Conservation (phyloP, 2,329 filamentous ascomycete genomes). For the Cytospora mali region DNA sequence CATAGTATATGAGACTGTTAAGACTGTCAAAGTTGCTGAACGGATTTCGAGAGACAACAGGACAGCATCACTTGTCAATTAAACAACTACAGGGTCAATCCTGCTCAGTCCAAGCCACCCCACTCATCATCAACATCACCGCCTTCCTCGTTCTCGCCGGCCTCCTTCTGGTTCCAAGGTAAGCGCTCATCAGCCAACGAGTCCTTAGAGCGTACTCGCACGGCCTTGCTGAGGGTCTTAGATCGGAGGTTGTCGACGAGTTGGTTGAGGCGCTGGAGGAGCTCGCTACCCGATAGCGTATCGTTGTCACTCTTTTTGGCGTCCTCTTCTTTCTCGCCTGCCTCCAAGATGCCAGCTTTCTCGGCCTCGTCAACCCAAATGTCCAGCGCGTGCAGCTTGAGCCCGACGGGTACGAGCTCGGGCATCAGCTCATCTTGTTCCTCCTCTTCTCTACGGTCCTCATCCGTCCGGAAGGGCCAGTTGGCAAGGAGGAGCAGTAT, state of each 20-base stretch:
- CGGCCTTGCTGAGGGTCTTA: conserved; percentile 67
- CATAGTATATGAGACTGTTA: too few relatives aligned
- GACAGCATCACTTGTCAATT: not conserved
- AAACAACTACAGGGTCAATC: not conserved
- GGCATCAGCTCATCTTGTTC: conserved; percentile 37
- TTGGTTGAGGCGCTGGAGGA: conserved; percentile 55
- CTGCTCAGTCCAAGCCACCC: conserved; percentile 68
- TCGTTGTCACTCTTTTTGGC: conserved; percentile 42
- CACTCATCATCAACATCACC: conserved; percentile 59
- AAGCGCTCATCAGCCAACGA: conserved; percentile 74
- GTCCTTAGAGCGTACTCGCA: conserved; percentile 71
- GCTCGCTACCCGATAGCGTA: conserved; percentile 41
- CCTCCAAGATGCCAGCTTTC: conserved; percentile 59
- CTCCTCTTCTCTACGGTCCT: conserved; percentile 37
- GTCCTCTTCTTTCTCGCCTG: conserved; percentile 39
- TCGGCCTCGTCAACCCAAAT: conserved; percentile 91
- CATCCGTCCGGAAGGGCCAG: conserved; percentile 30
- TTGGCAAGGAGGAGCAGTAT: conserved; percentile 50
- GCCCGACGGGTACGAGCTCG: conserved; percentile 69
- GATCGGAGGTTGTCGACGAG: conserved; percentile 59
- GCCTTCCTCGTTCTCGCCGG: conserved; percentile 42
- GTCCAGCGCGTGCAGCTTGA: conserved; percentile 86
- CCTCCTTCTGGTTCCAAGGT: conserved; percentile 57
- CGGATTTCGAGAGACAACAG: not conserved
- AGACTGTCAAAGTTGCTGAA: not conserved